Percentiles rank a stretch among this genome's conserved stretches.
Evolutionary conservation across 192 early-diverging fungal genomes (phyloP).

Genomic region (Coemansia sp.): DNA sequence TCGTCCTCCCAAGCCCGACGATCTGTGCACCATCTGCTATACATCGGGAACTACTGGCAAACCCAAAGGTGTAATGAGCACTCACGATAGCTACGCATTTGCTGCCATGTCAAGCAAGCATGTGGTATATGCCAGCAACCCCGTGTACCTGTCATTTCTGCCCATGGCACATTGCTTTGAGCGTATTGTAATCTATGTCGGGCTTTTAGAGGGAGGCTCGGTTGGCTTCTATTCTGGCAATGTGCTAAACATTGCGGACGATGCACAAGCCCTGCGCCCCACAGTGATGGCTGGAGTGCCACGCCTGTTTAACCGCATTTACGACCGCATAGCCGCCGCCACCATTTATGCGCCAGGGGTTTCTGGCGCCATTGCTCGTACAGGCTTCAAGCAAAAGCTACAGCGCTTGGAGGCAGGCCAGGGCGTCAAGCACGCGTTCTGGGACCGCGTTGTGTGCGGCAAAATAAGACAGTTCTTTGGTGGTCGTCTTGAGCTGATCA

Average conservation of each 20-base stretch:
- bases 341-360: conserved; percentile 62
- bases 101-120: conserved; percentile 24
- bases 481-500: conserved; percentile 58
- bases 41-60: conserved; percentile 82
- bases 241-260: conserved; percentile 66
- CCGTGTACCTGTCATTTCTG: conserved; percentile 69
- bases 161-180: conserved; percentile 92
- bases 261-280: conserved; percentile 75
- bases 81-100: conserved; percentile 68
- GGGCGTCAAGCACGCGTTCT: conserved; percentile 64
- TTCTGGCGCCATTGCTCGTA: conserved; percentile 58
- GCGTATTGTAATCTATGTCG: conserved; percentile 53
- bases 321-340: conserved; percentile 67
- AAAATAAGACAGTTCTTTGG: conserved; percentile 78
- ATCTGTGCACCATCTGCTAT: conserved; percentile 73
- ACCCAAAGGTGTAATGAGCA: conserved; percentile 74
- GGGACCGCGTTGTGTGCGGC: conserved; percentile 84
- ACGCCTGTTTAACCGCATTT: conserved; percentile 86
- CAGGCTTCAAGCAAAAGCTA: conserved; percentile 58
- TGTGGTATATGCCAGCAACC: background rate
- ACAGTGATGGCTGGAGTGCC: conserved; percentile 86
- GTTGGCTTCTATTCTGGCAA: conserved; percentile 75
- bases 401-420: conserved; percentile 51
- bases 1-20: conserved; percentile 56
- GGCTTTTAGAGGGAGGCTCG: conserved; percentile 56